A percentile compares a stretch with the other conserved stretches of the same genome.
phyloP scores from a whole-genome alignment of 371 early-diverging fungal species.

The Chytridium lagenaria region DNA sequence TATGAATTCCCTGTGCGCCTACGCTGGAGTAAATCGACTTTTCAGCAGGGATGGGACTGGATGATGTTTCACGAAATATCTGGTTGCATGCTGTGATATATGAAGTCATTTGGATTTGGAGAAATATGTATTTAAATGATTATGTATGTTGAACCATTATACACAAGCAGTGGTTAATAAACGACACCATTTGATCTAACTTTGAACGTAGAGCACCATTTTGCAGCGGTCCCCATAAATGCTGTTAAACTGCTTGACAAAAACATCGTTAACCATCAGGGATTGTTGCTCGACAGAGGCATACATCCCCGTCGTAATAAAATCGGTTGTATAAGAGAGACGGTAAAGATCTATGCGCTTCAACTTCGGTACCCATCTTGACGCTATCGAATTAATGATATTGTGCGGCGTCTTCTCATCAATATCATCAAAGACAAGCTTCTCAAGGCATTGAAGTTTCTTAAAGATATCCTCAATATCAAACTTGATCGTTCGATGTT shows the following conservation, averaged over 20 bases:
- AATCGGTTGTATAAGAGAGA: not conserved
- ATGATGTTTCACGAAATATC: no score
- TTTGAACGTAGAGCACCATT: no score
- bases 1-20: no score
- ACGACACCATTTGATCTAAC: no score
- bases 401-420: not conserved
- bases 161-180: no score
- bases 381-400: not conserved
- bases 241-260: not conserved
- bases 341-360: not conserved
- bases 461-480: not conserved
- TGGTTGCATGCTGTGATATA: no score
- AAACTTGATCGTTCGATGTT: not conserved
- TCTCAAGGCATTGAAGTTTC: not conserved
- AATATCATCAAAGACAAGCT: constrained; percentile 1
- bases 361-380: not conserved
- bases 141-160: no score
- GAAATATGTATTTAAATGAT: no score
- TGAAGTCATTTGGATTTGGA: no score
- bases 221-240: no score
- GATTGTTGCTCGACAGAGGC: not conserved
- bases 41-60: no score
- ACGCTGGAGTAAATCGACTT: no score
- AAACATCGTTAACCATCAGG: not conserved
- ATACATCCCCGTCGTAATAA: not conserved